Conservation (phyloP, 164 flowering plant genomes). For the Nymphaea thermarum region DNA sequence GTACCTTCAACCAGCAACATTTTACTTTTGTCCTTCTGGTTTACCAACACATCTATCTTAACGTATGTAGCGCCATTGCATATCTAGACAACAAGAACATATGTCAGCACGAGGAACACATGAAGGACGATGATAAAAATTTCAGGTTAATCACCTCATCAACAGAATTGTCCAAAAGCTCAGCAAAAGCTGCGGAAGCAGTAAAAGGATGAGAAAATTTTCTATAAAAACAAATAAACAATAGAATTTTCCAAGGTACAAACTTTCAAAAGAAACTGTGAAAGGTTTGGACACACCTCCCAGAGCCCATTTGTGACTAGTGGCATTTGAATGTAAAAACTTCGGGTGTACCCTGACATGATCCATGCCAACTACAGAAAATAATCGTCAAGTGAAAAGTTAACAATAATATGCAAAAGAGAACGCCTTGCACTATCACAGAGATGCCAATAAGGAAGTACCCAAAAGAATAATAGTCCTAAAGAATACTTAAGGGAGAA, state of each 20-base stretch:
- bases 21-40: conserved; percentile 47
- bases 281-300: conserved; percentile 47
- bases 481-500: no score
- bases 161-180: conserved; percentile 90
- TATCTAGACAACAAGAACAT: conserved; percentile 21
- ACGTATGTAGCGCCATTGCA: conserved; percentile 78
- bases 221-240: not conserved
- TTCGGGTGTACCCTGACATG: conserved; percentile 95
- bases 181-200: conserved; percentile 77
- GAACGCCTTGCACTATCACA: no score
- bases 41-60: conserved; percentile 52
- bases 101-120: not conserved
- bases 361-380: conserved; percentile 68
- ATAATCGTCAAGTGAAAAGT: not conserved
- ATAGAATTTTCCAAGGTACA: not conserved
- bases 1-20: conserved; percentile 89
- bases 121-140: not conserved
- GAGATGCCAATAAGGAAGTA: no score
- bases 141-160: conserved; percentile 59
- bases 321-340: conserved; percentile 96
- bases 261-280: not conserved
- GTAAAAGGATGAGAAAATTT: not conserved
- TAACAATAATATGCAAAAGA: not conserved
- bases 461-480: no score
- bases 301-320: conserved; percentile 99